These are phyloP conservation scores for Plectosphaerella sp. DNA, from an alignment of 2,329 filamentous ascomycete species.

Conservation along the genomic window DNA sequence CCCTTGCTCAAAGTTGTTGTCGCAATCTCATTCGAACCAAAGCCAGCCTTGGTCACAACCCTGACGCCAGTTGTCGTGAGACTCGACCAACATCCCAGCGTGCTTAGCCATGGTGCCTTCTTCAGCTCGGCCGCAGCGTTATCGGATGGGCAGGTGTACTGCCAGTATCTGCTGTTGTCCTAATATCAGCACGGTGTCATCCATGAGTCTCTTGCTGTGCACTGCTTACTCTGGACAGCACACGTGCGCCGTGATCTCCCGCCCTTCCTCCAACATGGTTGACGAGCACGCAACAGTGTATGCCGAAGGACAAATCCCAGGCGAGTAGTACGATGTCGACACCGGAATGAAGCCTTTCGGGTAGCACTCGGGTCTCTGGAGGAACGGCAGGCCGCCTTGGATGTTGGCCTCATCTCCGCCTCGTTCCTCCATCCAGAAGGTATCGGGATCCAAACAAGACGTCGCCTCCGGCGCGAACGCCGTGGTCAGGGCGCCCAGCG, in stretches of 20 bases:
- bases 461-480: not conserved
- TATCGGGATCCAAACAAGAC: not conserved
- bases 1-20: not conserved
- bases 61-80: not conserved
- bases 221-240: not conserved
- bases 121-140: not conserved
- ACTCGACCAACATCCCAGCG: constrained; percentile 1
- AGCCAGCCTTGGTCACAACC: not conserved
- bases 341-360: not conserved
- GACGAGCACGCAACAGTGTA: constrained; percentile 1
- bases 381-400: not conserved
- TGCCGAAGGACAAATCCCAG: not conserved
- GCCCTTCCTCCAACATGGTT: not conserved
- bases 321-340: not conserved
- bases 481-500: not conserved
- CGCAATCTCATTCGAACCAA: not conserved
- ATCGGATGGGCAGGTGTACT: not conserved
- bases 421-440: not conserved
- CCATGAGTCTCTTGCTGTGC: too few species aligned
- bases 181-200: not conserved
- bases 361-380: constrained; percentile 1
- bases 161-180: not conserved
- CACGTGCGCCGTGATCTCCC: not conserved
- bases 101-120: not conserved
- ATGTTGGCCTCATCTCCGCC: not conserved